Percentiles rank a stretch among this genome's conserved stretches.
These are phyloP conservation scores for Pestalotiopsis sp. DNA, from an alignment of 2,329 filamentous ascomycete genomes.

Conservation along the genomic window DNA sequence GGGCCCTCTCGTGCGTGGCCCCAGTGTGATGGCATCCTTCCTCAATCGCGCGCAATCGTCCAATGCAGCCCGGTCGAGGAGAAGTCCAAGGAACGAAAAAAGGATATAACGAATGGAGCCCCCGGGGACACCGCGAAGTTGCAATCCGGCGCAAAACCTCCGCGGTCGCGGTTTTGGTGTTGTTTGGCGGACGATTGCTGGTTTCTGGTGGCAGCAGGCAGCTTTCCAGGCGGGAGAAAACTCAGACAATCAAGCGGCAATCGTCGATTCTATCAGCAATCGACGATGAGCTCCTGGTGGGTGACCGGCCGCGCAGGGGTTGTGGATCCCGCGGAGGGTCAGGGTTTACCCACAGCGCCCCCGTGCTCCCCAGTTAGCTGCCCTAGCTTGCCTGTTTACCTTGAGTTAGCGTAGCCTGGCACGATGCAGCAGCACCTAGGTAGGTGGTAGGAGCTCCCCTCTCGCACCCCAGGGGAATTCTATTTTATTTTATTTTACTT, in stretches of 20 bases:
- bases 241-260: constrained; percentile 18
- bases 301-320: not conserved
- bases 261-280: constrained; percentile 24
- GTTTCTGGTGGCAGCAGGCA: not conserved
- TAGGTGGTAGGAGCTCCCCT: too few species aligned
- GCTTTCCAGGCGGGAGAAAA: not conserved
- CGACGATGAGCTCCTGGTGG: constrained; percentile 11
- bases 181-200: not conserved
- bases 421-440: too few species aligned
- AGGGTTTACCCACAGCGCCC: not conserved
- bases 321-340: not conserved
- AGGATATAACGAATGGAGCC: not conserved
- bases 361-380: not conserved
- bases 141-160: not conserved
- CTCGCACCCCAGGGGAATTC: not conserved
- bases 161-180: not conserved
- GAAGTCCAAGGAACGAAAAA: too few species aligned
- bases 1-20: not conserved
- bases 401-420: too few species aligned
- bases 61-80: not conserved
- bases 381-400: too few species aligned
- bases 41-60: not conserved
- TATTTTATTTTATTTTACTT: not conserved
- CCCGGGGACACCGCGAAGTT: not conserved
- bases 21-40: not conserved